Evolutionary conservation across 257 asterid species (phyloP), one percentile per base, ranked within the genome.

Genomic region (Plantago elongata): DNA sequence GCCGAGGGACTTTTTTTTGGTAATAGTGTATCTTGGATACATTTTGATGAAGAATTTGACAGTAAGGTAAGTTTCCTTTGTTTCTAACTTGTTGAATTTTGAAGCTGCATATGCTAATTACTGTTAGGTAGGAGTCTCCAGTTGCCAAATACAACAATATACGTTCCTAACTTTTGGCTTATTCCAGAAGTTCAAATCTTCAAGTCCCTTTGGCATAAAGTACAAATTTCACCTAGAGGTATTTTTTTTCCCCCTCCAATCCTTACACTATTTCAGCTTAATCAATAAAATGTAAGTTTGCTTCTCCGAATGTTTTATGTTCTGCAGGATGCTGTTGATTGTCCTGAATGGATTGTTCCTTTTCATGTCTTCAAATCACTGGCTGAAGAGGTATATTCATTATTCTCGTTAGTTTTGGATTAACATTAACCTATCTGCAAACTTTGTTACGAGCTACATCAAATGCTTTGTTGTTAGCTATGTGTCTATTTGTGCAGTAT

Each of bases 281-380:
- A 34, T 34, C 40, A 7, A 5, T 34, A 34, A 34, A 4, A 34
- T 7, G 8, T 34, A 7, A 34, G 0, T 34, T 34, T 34, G 40
- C 40, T 34, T 34, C 5, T 34, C 7, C 40, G 40, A 34, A 34
- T 34, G 40, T 34, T 34, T 13, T 52, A 45, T 63, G 10, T 43
- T 29, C 66, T 80, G 67, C 84, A 92, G 99, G 99, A 93, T 66
- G 99, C 96, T 14, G 99, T 93, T 58, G 99, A 89, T 62, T 93
- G 97, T 58, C 99, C 99, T 1, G 99, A 89, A 71, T 93, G 97
- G 99, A 79, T 89, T 38, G 97, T 93, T 60, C 97, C 99, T 30
- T 82, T 93, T 67, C 91, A 76, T 55, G 75, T 89, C 65, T 93
- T 93, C 83, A 93, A 93, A 71, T 56, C 84, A 74, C 76, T 93